Conservation (phyloP, 129 eudicot genomes). For the Gnaphalium uliginosum region DNA sequence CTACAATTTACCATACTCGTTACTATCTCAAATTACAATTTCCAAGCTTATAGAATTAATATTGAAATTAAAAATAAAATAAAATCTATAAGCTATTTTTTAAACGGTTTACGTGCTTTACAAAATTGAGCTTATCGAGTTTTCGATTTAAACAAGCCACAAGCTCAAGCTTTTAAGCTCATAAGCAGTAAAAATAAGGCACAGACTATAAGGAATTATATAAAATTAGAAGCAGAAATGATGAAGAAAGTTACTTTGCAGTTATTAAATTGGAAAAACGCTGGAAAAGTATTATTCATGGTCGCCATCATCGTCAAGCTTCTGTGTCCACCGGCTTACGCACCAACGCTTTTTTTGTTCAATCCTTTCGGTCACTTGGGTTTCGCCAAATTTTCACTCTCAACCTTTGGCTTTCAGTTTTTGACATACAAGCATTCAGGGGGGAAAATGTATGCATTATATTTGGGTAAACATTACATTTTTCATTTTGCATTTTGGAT, state of each 20-base stretch:
- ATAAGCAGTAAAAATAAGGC: background rate
- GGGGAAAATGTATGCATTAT: too few relatives aligned
- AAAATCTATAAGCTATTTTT: too few relatives aligned
- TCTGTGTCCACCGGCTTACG: background rate
- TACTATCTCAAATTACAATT: slow-evolving; percentile 6
- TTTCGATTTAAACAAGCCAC: background rate
- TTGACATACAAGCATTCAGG: background rate
- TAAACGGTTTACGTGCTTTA: background rate
- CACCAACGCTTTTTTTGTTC: slow-evolving; percentile 23
- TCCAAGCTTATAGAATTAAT: background rate
- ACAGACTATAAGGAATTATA: background rate
- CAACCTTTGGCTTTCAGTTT: background rate
- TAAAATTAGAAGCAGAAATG: background rate
- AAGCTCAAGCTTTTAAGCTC: background rate
- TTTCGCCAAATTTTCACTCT: background rate
- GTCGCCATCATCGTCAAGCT: slow-evolving; percentile 33
- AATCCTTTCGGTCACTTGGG: slow-evolving; percentile 23
- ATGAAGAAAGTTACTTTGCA: slow-evolving; percentile 27
- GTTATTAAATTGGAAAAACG: slow-evolving; percentile 15
- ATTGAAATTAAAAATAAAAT: background rate
- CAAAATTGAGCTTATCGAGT: background rate
- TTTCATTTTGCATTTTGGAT: too few relatives aligned
- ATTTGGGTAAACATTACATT: too few relatives aligned
- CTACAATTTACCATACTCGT: background rate
- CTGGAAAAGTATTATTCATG: slow-evolving; percentile 25